Base-by-base conservation (phyloP, 192 early-diverging fungal species). In the Pilaira anomala region DNA sequence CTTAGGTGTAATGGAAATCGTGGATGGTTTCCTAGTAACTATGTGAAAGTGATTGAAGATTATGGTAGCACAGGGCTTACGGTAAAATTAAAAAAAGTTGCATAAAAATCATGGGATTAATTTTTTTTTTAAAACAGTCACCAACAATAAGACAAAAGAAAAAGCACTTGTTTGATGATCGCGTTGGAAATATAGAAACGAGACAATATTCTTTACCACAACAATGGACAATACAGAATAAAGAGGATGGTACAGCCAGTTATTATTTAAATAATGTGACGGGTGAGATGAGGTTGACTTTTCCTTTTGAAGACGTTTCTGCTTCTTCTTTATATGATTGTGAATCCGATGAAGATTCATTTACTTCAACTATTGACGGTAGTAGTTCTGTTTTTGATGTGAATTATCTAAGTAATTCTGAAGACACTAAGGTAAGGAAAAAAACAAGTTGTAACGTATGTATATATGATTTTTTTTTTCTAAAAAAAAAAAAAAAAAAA, bases 1-100 rank as follows among this genome's bases (percentile, higher is more conserved):
- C 7, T 24, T 41, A 69, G 67, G 45, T 89, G 87, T 68, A 80
- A 82, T 54, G 86, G 80, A 48, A 75, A 84, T 63, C 84, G 92
- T 46, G 96, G 96, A 21, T 91, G 92, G 91, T 94, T 94, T 77
- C 93, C 93, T 9, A 88, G 87, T 25, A 92, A 94, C 77, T 93
- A 91, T 78, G 87, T 92, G 41, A 73, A 82, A 66, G 76, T 80
- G 48, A 55, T 88, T 14, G 75, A 81, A 1, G 71, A 79, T 18
- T 62, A 53, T 30, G 51, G 51, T 53, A 53, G 51, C 11, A 53
- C 51, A 53, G 16, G 29, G 25, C 14, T 30, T 18, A 4, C 1
- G 13, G 44, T 19, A 46, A 40, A 8, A 40, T 40, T 40, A 8
- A 8, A 40, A 5, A 40, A 40, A 5, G n/a, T n/a, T n/a, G n/a